Percentiles rank a stretch among this genome's conserved stretches.
These are phyloP conservation scores for Actinomortierella wolfii DNA, from an alignment of 371 early-diverging fungal species.

Conservation along the genomic window DNA sequence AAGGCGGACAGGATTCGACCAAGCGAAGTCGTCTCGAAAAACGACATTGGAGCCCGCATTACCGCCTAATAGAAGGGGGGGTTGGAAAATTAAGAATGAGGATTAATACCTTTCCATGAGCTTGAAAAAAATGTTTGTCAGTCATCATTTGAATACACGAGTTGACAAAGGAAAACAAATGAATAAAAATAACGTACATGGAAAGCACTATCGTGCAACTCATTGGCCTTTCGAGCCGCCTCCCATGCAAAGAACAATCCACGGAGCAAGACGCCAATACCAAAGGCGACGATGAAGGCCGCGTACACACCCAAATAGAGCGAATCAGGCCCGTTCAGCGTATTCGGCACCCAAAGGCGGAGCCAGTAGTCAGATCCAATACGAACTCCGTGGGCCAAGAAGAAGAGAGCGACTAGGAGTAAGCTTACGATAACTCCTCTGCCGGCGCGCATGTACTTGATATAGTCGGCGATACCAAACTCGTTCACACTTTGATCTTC, in stretches of 20 bases:
- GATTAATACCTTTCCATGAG: neutral
- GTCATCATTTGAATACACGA: too few relatives aligned
- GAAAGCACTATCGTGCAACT: constrained; percentile 49
- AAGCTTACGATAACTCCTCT: constrained; percentile 10
- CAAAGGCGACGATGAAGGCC: constrained; percentile 46
- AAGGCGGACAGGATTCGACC: constrained; percentile 77
- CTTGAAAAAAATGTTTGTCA: too few relatives aligned
- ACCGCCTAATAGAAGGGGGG: constrained; percentile 37
- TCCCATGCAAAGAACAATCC: constrained; percentile 48
- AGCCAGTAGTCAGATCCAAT: constrained; percentile 55
- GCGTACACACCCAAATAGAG: constrained; percentile 60
- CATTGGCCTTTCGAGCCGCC: constrained; percentile 45
- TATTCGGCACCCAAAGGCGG: constrained; percentile 56
- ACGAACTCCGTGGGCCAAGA: constrained; percentile 21
- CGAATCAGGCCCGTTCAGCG: constrained; percentile 37
- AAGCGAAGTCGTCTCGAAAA: constrained; percentile 84
- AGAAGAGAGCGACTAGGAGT: constrained; percentile 11
- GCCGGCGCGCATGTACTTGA: constrained; percentile 22
- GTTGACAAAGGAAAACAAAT: too few relatives aligned
- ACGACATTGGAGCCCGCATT: constrained; percentile 65
- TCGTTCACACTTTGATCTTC: constrained; percentile 35
- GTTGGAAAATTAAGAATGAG: neutral
- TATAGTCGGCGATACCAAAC: constrained; percentile 25
- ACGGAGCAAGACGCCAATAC: constrained; percentile 47
- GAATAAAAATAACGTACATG: constrained; percentile 4